These are phyloP conservation scores for Fusarium humuli DNA, from an alignment of 2,329 filamentous ascomycete species.

Conservation along the genomic window DNA sequence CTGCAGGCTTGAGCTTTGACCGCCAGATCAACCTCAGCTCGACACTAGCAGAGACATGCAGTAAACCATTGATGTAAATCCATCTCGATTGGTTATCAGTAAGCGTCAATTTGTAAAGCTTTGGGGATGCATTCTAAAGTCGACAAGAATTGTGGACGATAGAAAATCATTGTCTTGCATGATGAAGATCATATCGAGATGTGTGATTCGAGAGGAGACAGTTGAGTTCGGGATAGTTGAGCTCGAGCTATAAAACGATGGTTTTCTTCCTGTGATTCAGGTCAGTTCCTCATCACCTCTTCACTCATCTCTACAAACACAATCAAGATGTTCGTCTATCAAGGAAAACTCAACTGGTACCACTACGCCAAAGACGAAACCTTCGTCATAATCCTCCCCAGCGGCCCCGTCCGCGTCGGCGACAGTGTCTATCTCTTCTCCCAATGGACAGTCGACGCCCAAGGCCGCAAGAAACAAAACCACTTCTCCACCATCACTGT, in stretches of 20 bases:
- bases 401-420: conserved; percentile 32
- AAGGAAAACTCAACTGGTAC: conserved; percentile 38
- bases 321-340: conserved; percentile 35
- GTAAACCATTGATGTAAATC: neutral
- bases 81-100: neutral
- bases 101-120: neutral
- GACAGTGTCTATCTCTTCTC: conserved; percentile 41
- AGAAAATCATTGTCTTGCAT: neutral
- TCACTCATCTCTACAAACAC: neutral
- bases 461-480: conserved; percentile 31
- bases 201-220: neutral
- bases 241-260: neutral
- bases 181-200: neutral
- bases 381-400: conserved; percentile 33
- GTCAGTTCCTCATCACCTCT: neutral
- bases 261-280: neutral
- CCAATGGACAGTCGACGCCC: conserved; percentile 28
- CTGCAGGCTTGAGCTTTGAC: neutral
- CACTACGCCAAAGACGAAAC: conserved; percentile 34
- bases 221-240: neutral
- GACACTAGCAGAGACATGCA: conserved; percentile 10
- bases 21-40: neutral
- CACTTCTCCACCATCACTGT: conserved; percentile 31
- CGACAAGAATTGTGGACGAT: too few species aligned
- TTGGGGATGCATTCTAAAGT: neutral